These are phyloP conservation scores for Emmonsia crescens DNA, from an alignment of 2,329 filamentous ascomycete species.

Conservation along the genomic window DNA sequence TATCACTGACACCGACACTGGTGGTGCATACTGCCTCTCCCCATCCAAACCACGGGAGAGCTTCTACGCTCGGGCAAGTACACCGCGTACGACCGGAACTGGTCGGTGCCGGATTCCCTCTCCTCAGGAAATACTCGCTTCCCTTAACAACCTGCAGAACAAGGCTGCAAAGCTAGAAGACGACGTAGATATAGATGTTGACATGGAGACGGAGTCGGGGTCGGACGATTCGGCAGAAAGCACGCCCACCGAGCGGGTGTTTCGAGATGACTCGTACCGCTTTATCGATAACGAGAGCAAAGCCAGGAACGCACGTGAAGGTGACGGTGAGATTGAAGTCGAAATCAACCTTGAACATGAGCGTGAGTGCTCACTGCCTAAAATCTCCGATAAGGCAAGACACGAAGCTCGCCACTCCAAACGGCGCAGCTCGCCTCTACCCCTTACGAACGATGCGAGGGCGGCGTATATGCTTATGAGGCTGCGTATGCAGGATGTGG, in stretches of 20 bases:
- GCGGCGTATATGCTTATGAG: slow-evolving; percentile 29
- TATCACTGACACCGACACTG: background rate
- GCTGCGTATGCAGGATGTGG: slow-evolving; percentile 23
- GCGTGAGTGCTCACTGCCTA: background rate
- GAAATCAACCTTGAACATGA: slow-evolving; percentile 6
- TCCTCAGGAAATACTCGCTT: slow-evolving; percentile 17
- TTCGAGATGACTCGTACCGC: slow-evolving; percentile 9
- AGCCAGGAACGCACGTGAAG: slow-evolving; percentile 6
- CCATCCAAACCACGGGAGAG: background rate
- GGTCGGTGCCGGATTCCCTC: slow-evolving; percentile 13
- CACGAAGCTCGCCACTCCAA: slow-evolving; percentile 2
- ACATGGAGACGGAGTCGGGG: slow-evolving; percentile 1
- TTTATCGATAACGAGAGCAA: background rate
- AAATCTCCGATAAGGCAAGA: slow-evolving; percentile 5
- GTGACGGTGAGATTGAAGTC: background rate
- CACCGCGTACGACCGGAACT: slow-evolving; percentile 19
- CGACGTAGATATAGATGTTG: slow-evolving; percentile 4
- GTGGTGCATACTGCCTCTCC: slow-evolving; percentile 2
- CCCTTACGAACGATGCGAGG: slow-evolving; percentile 21
- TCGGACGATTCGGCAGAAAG: slow-evolving; percentile 6
- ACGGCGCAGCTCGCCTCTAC: slow-evolving; percentile 17
- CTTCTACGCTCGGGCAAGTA: slow-evolving; percentile 31
- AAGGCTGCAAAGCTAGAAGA: slow-evolving; percentile 4
- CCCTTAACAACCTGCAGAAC: slow-evolving; percentile 12
- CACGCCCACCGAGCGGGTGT: slow-evolving; percentile 3